Percentiles rank a stretch among this genome's conserved stretches.
phyloP scores from a whole-genome alignment of 371 early-diverging fungal species.

The Mucor piriformis region DNA sequence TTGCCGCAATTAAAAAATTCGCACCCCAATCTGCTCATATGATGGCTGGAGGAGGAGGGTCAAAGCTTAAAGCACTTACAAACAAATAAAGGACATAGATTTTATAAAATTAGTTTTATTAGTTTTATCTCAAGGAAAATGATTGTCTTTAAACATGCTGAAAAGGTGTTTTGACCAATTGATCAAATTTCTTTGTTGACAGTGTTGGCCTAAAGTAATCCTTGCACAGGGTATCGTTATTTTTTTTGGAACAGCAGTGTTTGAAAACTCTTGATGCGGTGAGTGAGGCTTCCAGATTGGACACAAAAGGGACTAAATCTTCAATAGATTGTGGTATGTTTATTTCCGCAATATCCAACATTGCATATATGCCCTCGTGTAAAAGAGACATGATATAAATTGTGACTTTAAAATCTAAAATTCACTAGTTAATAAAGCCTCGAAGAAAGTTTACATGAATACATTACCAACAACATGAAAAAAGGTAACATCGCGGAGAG shows the following conservation, averaged over 20 bases:
- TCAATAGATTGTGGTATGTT: background rate
- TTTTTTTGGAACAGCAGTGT: background rate
- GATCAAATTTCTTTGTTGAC: background rate
- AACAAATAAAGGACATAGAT: background rate
- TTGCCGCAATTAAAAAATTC: constrained; percentile 68
- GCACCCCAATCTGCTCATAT: constrained; percentile 33
- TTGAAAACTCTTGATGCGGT: background rate
- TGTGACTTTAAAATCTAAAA: background rate
- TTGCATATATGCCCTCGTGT: background rate
- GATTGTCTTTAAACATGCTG: too few species aligned
- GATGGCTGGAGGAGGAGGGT: constrained; percentile 1
- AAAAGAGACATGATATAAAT: background rate
- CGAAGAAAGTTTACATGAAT: too few species aligned
- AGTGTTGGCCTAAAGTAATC: constrained; percentile 1
- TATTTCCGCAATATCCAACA: background rate
- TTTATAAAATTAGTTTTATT: too few species aligned
- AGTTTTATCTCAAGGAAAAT: too few species aligned
- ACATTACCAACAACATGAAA: constrained; percentile 1
- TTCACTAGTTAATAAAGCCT: background rate
- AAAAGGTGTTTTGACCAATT: background rate
- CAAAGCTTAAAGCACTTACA: constrained; percentile 1
- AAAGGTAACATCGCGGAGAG: background rate
- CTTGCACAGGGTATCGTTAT: background rate
- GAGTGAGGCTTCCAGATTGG: background rate
- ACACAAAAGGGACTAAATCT: background rate